Base-by-base conservation (phyloP, 192 early-diverging fungal species). In the Coemansia sp. region DNA sequence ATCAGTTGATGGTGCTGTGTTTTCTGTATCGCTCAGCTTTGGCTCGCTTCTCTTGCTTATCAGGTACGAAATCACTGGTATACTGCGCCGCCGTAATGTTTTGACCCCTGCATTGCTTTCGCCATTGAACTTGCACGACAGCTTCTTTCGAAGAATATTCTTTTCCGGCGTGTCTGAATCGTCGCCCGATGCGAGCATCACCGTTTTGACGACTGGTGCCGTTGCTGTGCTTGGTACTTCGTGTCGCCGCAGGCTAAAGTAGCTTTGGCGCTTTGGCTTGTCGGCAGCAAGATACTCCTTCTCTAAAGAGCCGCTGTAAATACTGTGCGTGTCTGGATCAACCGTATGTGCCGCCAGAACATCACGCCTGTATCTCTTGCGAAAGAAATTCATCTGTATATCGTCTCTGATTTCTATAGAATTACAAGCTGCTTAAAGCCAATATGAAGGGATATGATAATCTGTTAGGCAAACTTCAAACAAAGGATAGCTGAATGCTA, bases 301-400 rank as follows among this genome's bases (percentile, higher is more conserved):
- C 31, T 29, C 53, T 31, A 31, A 25, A 31, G 53, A 1, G 2
- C 15, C 30, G 46, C 34, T 61, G 58, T 56, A 35, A 18, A 53
- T 29, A 18, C 53, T 30, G 46, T 57, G 20, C 28, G 49, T 34
- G 31, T 31, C 51, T 16, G 23, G 26, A 34, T 56, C 59, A 16
- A 25, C 46, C 46, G 56, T 33, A 12, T 48, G 58, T n/a, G 66
- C 23, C 29, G 51, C 56, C 8, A 35, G n/a, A 21, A 46, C 37
- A 26, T 57, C 46, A 31, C 71, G 71, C 65, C 35, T 60, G 40
- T 33, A 23, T 51, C 59, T 69, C 63, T 57, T 61, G 33, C 77
- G 71, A 42, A 73, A 74, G 61, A 79, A 74, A 53, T 79, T 70
- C 77, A 79, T 79, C 46, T 5, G 21, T 49, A 49, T 25, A 49